Conservation (phyloP, 139 green algal genomes). For the Tetraselmis striata region DNA sequence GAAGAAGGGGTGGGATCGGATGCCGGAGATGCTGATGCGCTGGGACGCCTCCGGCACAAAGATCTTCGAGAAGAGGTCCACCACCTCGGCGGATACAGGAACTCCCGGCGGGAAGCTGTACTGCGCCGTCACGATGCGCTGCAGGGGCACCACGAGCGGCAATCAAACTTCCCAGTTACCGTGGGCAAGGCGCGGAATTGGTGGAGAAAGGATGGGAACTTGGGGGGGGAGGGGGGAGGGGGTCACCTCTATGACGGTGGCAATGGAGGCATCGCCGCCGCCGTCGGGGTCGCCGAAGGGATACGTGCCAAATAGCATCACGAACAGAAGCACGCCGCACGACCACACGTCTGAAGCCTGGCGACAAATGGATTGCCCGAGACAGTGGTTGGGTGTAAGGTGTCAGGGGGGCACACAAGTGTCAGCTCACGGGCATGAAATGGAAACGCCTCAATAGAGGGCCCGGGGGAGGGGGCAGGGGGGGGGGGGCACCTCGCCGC, state of each 20-base stretch:
- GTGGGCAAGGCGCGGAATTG: too few species aligned
- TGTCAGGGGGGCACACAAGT: too few species aligned
- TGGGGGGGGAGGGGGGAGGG: neutral
- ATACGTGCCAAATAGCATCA: constrained; percentile 12
- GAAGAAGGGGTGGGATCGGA: neutral
- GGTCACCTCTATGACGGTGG: neutral
- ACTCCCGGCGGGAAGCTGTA: neutral
- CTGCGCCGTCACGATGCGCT: neutral
- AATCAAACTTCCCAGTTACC: too few species aligned
- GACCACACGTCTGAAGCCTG: neutral
- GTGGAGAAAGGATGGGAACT: too few species aligned
- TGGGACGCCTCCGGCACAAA: neutral
- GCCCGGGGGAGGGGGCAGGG: neutral
- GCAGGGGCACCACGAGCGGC: too few species aligned
- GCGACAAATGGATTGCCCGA: too few species aligned
- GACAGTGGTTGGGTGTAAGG: too few species aligned
- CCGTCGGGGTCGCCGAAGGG: neutral
- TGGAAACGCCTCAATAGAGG: too few species aligned
- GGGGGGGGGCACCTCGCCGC: neutral
- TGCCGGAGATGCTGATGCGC: neutral
- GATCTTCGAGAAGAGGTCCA: neutral
- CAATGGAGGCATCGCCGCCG: neutral
- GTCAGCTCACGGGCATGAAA: too few species aligned
- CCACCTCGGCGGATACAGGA: neutral
- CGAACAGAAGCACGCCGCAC: constrained; percentile 6